A percentile compares a stretch with the other conserved stretches of the same genome.
phyloP scores from a whole-genome alignment of 1,284 basidiomycete species.

The Rhodotorula mucilaginosa region DNA sequence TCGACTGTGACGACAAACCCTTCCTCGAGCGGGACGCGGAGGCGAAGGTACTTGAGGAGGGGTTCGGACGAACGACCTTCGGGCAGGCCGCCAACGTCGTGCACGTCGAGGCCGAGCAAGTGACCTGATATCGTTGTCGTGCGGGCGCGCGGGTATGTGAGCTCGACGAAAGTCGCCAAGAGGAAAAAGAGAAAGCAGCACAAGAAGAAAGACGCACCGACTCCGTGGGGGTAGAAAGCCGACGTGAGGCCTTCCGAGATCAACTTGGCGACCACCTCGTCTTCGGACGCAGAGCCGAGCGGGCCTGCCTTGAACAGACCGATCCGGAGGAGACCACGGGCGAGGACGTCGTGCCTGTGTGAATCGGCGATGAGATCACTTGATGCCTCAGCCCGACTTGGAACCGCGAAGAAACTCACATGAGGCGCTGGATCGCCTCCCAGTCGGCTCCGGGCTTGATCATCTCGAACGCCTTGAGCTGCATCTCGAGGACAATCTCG shows the following conservation, averaged over 20 bases:
- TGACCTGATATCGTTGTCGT: conserved; percentile 57
- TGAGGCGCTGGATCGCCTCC: conserved; percentile 77
- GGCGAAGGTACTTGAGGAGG: conserved; percentile 73
- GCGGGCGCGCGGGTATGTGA: no score
- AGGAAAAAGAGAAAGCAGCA: no score
- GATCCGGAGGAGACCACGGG: conserved; percentile 73
- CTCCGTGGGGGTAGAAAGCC: conserved; percentile 87
- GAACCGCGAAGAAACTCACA: conserved; percentile 43
- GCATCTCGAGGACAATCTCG: conserved; percentile 81
- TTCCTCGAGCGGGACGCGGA: conserved; percentile 65
- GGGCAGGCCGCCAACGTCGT: conserved; percentile 53
- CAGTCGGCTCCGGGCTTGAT: conserved; percentile 74
- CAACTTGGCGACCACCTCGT: conserved; percentile 55
- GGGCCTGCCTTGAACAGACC: conserved; percentile 64
- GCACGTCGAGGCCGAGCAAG: conserved; percentile 82
- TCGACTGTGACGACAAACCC: conserved; percentile 64
- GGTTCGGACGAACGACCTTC: conserved; percentile 50
- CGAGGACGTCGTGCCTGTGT: conserved; percentile 64
- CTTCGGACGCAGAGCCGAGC: conserved; percentile 54
- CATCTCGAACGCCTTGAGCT: conserved; percentile 62
- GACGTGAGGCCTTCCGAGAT: conserved; percentile 70
- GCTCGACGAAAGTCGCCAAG: no score
- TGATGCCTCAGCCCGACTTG: no score
- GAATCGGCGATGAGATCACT: no score
- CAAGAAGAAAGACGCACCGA: conserved; percentile 50